These are phyloP conservation scores for Heliamphora pulchella DNA, from an alignment of 179 eudicot species.

Conservation along the genomic window DNA sequence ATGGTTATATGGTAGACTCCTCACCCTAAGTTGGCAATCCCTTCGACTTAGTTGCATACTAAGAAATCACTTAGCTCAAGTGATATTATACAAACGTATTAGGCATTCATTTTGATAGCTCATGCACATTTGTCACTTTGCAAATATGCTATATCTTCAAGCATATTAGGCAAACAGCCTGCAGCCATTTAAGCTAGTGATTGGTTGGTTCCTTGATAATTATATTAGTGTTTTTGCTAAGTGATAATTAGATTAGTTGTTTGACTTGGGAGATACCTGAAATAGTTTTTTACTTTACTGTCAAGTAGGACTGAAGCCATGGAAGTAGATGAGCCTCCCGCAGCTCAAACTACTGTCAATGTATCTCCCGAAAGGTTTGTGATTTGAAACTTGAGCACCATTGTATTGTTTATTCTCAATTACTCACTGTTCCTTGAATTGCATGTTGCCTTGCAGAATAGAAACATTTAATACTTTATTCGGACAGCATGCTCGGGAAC, in stretches of 20 bases:
- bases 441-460: constrained; percentile 37
- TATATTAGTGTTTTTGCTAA: background rate
- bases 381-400: background rate
- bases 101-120: background rate
- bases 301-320: constrained; percentile 52
- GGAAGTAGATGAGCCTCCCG: constrained; percentile 80
- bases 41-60: background rate
- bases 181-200: background rate
- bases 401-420: background rate
- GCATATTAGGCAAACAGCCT: background rate
- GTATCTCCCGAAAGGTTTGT: constrained; percentile 57
- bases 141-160: background rate
- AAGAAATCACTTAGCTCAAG: background rate
- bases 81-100: background rate
- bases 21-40: too few species aligned
- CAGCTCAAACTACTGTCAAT: constrained; percentile 34
- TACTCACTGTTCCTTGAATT: background rate
- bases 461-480: constrained; percentile 64
- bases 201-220: background rate
- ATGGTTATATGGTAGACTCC: too few species aligned
- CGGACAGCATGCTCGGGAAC: constrained; percentile 72
- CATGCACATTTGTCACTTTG: background rate
- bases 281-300: constrained; percentile 14
- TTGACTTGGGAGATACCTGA: background rate
- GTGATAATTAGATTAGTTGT: background rate